These are phyloP conservation scores for Sarocladium brachiariae DNA, from an alignment of 2,329 filamentous ascomycete genomes.

Conservation along the genomic window DNA sequence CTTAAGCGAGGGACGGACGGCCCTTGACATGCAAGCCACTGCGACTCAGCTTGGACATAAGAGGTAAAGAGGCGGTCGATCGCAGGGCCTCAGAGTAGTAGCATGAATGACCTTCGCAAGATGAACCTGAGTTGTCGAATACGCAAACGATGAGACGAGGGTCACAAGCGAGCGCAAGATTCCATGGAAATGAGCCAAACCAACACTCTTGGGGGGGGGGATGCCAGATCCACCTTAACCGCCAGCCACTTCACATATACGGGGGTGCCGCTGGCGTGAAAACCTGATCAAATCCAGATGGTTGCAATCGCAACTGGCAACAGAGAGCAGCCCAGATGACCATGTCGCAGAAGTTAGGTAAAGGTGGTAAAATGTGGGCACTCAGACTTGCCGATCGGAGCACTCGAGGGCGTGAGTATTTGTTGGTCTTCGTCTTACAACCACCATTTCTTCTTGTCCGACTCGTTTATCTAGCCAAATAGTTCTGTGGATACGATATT, in stretches of 20 bases:
- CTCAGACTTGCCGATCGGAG: neutral
- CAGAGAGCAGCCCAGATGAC: too few species aligned
- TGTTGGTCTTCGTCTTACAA: neutral
- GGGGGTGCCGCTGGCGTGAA: too few species aligned
- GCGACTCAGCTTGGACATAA: constrained; percentile 2
- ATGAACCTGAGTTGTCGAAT: neutral
- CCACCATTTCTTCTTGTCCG: too few species aligned
- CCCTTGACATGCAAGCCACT: constrained; percentile 3
- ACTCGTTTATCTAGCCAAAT: too few species aligned
- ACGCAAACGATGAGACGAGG: constrained; percentile 2
- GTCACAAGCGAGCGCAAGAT: neutral
- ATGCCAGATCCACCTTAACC: too few species aligned
- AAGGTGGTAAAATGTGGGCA: neutral
- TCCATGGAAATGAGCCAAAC: neutral
- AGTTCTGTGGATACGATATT: too few species aligned
- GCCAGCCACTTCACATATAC: too few species aligned
- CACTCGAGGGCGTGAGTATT: neutral
- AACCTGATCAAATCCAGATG: too few species aligned
- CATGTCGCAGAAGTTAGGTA: too few species aligned
- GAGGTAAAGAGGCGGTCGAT: neutral
- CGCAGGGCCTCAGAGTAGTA: neutral
- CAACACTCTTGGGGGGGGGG: neutral
- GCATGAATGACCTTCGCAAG: constrained; percentile 4
- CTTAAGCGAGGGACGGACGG: constrained; percentile 3
- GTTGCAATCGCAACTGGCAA: too few species aligned